Base-by-base conservation (phyloP, 1,284 basidiomycete genomes). In the Chalciporus piperatoides region DNA sequence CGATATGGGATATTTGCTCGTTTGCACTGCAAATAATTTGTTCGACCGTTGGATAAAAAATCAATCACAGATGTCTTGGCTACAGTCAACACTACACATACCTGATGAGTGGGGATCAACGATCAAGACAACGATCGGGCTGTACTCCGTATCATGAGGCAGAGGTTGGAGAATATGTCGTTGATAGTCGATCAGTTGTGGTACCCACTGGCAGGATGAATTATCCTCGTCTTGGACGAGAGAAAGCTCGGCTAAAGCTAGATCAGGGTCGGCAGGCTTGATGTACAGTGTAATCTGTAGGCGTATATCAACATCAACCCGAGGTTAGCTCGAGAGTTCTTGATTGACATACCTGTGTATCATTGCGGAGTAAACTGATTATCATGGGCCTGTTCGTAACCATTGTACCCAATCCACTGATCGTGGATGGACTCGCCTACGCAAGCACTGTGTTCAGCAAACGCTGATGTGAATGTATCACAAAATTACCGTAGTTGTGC, bases 101-200 rank as follows among this genome's bases (percentile, higher is more conserved):
- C 32, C 32, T 5, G 32, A 33, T 2, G 32, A 15, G 6, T 6
- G 32, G 2, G n/a, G n/a, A 15, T 33, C 32, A 15, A 15, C 38
- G 9, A 49, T 37, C 27, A 44, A 14, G 7, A 61, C 25, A 33
- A 61, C 41, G 3, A 58, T 28, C 1, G 49, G 49, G 28, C 23
- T 32, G 17, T 28, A 25, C 0, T 10, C 23, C 11, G 3, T 24
- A 1, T 19, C 11, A 11, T 39, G 33, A 0, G 21, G 44, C 5
- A 24, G 33, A 11, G 43, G 32, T 9, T 24, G 35, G 6, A 38
- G 19, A 19, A 40, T 14, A 1, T 45, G 30, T 3, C 43, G 12
- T 19, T 40, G 25, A 4, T 43, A 11, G 12, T 51, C 48, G n/a
- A 52, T 27, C 0, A 62, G 8, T 3, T 59, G 48, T 3, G 28